Evolutionary conservation across 192 early-diverging fungal genomes (phyloP), one percentile per base, ranked within the genome.

Genomic region (Coemansia sp.): DNA sequence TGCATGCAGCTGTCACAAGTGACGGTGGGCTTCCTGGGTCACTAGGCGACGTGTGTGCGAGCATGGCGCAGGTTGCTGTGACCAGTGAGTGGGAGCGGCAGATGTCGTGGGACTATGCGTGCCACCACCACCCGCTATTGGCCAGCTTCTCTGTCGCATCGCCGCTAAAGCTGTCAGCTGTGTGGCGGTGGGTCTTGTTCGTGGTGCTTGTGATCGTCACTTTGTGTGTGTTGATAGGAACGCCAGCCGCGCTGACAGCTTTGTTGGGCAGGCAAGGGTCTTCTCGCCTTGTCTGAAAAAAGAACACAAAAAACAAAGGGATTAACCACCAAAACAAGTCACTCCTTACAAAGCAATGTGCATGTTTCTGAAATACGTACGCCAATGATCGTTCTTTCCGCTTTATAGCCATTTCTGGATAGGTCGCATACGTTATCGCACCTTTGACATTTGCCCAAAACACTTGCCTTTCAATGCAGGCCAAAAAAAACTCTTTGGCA

Each of bases 71-170:
- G 45, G 56, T 62, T 39, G 36, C 71, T 7, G 36, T 68, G 37
- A 38, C 65, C 33, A 46, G 39, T n/a, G 64, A 69, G 63, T 67
- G 71, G 59, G 68, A 66, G 35, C 62, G 63, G 67, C 71, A 71
- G 59, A 57, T 70, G 56, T 62, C 62, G 28, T 80, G 77, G 77
- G 73, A 80, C 55, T 80, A 74, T 38, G 72, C 72, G 31, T 74
- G 77, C 62, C 62, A 66, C 37, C 69, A 70, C 18, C 77, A 80
- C 50, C 77, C 77, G 55, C 23, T 74, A 42, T 50, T 80, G 24
- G 62, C 69, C 28, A 74, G 77, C 69, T 80, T 80, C 20, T 55
- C 72, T 8, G 67, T 70, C 2, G 69, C 72, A 20, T 69, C 77
- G 24, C 58, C 65, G 21, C 61, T 60, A 24, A 62, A 53, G 28